Percentiles rank a stretch among this genome's conserved stretches.
phyloP scores from a whole-genome alignment of 2,329 filamentous ascomycete species.

The Colletotrichum nymphaeae region DNA sequence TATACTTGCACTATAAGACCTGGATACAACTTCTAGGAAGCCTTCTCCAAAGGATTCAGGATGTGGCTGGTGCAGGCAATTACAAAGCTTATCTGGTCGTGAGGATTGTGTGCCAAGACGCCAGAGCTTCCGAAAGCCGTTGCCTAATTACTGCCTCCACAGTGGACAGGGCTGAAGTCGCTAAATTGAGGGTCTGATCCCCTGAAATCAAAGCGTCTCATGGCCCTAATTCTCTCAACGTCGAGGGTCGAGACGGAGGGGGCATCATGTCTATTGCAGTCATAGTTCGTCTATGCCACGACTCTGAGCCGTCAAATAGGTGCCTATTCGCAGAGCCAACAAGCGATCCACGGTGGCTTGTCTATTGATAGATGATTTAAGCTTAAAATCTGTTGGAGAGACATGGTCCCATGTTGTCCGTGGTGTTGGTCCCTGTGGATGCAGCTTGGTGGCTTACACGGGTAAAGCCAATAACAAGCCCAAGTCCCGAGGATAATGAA shows the following conservation, averaged over 20 bases:
- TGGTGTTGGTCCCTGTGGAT: neutral
- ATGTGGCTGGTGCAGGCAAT: neutral
- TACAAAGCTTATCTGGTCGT: neutral
- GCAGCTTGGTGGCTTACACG: neutral
- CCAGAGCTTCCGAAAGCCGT: neutral
- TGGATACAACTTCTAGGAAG: neutral
- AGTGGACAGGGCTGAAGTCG: neutral
- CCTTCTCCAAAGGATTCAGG: neutral
- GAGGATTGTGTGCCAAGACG: neutral
- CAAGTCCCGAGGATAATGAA: neutral
- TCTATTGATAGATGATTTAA: neutral
- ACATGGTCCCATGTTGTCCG: neutral
- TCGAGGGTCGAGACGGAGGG: neutral
- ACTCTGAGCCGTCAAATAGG: neutral
- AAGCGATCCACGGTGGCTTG: neutral
- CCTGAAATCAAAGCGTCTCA: neutral
- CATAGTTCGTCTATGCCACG: neutral
- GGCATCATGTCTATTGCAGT: neutral
- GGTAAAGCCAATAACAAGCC: neutral
- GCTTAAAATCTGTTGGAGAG: neutral
- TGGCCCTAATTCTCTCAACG: neutral
- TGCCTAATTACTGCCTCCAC: neutral
- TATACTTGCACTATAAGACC: neutral
- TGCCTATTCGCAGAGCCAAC: neutral
- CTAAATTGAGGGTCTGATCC: neutral